A percentile compares a stretch with the other conserved stretches of the same genome.
These are phyloP conservation scores for Emydomyces testavorans DNA, from an alignment of 2,329 filamentous ascomycete species.

Conservation along the genomic window DNA sequence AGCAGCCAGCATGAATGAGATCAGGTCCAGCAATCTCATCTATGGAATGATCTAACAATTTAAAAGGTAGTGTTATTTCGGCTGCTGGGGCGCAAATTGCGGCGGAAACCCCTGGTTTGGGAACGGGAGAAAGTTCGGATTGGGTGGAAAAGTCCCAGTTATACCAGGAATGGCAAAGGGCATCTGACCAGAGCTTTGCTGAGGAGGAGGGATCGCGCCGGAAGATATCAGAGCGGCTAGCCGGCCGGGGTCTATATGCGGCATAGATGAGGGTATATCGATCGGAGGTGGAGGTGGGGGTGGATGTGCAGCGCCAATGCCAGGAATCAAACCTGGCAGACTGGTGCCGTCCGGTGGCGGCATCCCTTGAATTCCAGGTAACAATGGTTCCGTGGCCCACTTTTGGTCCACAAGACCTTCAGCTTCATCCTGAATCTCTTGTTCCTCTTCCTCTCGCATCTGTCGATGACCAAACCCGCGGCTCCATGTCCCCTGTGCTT, in stretches of 20 bases:
- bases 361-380: constrained; percentile 47
- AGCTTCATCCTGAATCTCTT: constrained; percentile 83
- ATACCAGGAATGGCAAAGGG: constrained; percentile 12
- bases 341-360: constrained; percentile 42
- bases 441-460: constrained; percentile 82
- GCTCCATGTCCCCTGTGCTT: constrained; percentile 91
- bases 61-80: constrained; percentile 21
- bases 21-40: background rate
- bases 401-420: constrained; percentile 88
- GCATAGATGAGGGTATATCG: constrained; percentile 27
- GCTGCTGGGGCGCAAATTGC: constrained; percentile 8
- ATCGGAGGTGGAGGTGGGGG: constrained; percentile 21
- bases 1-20: background rate
- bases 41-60: background rate
- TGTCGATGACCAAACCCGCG: constrained; percentile 65
- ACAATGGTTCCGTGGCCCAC: constrained; percentile 51
- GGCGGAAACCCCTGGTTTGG: constrained; percentile 11
- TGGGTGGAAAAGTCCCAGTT: constrained; percentile 17
- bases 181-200: constrained; percentile 20
- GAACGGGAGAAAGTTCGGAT: constrained; percentile 13
- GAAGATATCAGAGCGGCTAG: constrained; percentile 33
- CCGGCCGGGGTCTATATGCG: constrained; percentile 39
- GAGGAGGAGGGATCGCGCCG: constrained; percentile 13
- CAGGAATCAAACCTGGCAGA: constrained; percentile 33
- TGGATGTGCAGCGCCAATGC: constrained; percentile 37